These are phyloP conservation scores for Trichoderma cornu-damae DNA, from an alignment of 2,329 filamentous ascomycete species.

Conservation along the genomic window DNA sequence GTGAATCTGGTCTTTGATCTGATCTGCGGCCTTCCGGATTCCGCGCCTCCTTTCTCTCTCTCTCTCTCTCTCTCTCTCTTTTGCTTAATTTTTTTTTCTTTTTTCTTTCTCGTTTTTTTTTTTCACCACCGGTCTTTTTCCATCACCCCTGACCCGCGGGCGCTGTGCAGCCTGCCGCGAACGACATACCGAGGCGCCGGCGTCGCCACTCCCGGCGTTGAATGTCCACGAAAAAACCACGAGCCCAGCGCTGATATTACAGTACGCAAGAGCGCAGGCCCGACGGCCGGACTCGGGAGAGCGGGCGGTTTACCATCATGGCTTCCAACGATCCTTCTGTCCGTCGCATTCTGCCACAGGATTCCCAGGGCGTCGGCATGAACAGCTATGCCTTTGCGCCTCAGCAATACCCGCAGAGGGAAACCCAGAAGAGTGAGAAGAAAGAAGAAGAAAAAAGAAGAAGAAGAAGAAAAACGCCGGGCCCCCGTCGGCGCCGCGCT, in stretches of 20 bases:
- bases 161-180: conserved; percentile 5
- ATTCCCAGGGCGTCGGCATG: conserved; percentile 41
- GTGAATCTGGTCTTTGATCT: neutral
- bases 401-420: conserved; percentile 50
- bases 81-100: no score
- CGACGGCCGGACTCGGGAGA: neutral
- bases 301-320: conserved; percentile 40
- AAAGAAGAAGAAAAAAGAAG: no score
- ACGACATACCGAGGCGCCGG: conserved; percentile 15
- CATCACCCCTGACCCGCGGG: no score
- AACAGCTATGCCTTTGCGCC: conserved; percentile 73
- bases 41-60: neutral
- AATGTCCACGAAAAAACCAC: conserved; percentile 13
- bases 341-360: conserved; percentile 61
- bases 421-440: conserved; percentile 81
- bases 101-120: neutral
- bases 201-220: conserved; percentile 4
- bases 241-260: neutral
- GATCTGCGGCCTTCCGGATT: neutral
- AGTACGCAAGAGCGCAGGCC: neutral
- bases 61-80: no score
- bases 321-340: conserved; percentile 55
- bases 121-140: no score
- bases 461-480: no score
- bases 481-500: neutral